Evolutionary conservation across 1,284 basidiomycete species (phyloP), one percentile per base, ranked within the genome.

Genomic region (Mycena sp.): DNA sequence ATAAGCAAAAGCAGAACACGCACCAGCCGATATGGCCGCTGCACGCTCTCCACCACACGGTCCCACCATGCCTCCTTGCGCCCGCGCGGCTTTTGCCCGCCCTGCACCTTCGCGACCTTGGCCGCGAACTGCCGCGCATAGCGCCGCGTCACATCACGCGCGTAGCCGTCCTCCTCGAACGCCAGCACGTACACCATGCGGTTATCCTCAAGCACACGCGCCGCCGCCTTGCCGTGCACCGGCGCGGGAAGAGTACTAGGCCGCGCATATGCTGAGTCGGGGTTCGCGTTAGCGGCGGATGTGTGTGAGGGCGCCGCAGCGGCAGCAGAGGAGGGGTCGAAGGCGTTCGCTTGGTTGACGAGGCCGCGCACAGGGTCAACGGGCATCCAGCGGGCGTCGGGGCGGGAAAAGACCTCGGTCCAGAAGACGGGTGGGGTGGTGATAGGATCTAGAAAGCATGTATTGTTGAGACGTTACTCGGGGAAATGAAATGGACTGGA

Each of bases 331-430:
- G 83, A 78, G 0, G 97, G 97, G 76, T 99, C 96, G 78, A 97
- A 99, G 25, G 86, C 81, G 60, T 87, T 89, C 67, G 89, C 88
- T 38, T 92, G 93, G 70, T 95, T 91, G 64, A 96, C 89, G 54
- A 90, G 84, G 41, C 85, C 88, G 12, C 92, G 87, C 28, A 96
- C 85, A 4, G 95, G 94, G 76, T 99, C 98, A 43, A 99, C 90
- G 0, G 95, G 92, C 19, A 99, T 82, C 97, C 97, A 99, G 41
- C 90, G 88, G 46, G 87, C 89, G 77, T 98, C 96, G 1, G 96
- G 89, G 19, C 94, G 89, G 28, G 94, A 96, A 77, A 96, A 99
- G 0, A 98, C 94, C 77, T 99, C 98, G 1, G 94, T 95, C 98
- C 97, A 99, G 77, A 96, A 95, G 3, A 97, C 91, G 0, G 97